A percentile compares a stretch with the other conserved stretches of the same genome.
These are phyloP conservation scores for Globisporangium iwayamae DNA, from an alignment of 352 stramenopile genomes.

Conservation along the genomic window DNA sequence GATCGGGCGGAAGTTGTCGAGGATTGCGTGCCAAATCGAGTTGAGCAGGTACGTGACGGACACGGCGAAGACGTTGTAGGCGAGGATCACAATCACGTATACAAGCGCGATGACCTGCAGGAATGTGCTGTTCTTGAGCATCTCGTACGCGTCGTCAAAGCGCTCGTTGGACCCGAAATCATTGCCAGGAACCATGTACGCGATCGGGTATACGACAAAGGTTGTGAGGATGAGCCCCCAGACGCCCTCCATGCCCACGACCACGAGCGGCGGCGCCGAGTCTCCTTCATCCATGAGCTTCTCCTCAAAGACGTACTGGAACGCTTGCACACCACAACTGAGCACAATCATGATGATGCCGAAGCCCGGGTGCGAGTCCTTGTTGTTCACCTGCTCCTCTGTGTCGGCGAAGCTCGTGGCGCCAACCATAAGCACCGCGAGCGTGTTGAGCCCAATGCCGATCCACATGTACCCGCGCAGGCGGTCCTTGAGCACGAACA, in stretches of 20 bases:
- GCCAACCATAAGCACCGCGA: slow-evolving; percentile 92
- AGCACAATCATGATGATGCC: slow-evolving; percentile 93
- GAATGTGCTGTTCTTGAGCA: slow-evolving; percentile 63
- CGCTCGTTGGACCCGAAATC: slow-evolving; percentile 95
- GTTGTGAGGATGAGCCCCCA: slow-evolving; percentile 94
- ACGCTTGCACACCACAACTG: slow-evolving; percentile 92
- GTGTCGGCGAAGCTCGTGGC: slow-evolving; percentile 90
- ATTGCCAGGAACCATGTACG: slow-evolving; percentile 86
- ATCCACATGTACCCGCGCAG: slow-evolving; percentile 96
- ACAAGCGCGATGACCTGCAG: slow-evolving; percentile 70
- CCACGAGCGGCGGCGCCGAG: slow-evolving; percentile 90
- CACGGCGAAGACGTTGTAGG: slow-evolving; percentile 97
- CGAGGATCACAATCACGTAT: slow-evolving; percentile 93
- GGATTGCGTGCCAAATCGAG: slow-evolving; percentile 97
- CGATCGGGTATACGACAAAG: slow-evolving; percentile 93
- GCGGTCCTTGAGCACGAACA: slow-evolving; percentile 89
- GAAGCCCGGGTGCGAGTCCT: slow-evolving; percentile 72
- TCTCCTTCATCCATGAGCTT: slow-evolving; percentile 96
- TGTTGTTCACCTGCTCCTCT: slow-evolving; percentile 59
- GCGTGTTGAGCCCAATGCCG: slow-evolving; percentile 93
- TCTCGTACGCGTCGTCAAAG: slow-evolving; percentile 76
- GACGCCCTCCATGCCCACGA: slow-evolving; percentile 94
- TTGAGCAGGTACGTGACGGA: slow-evolving; percentile 96
- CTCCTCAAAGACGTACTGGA: slow-evolving; percentile 98
- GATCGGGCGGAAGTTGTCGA: slow-evolving; percentile 97